Base-by-base conservation (phyloP, 345 rosid species). In the Dipteronia sinensis region DNA sequence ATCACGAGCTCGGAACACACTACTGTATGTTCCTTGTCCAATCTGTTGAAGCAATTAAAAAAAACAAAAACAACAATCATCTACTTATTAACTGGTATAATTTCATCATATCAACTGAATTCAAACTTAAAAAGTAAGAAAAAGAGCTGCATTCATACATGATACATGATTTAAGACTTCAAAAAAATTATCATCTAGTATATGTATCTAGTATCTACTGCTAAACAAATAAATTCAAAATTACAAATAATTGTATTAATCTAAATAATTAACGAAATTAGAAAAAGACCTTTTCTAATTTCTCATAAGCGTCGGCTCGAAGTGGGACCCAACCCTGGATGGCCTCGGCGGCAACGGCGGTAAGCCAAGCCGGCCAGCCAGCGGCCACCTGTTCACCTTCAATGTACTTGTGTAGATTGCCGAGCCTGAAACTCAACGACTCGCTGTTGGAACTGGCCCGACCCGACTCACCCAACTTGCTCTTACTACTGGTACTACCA, bases 351-450 rank as follows among this genome's bases (percentile, higher is more conserved):
- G 98, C 99, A 59, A 92, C 99, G 80, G 95, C 94, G 72, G 91
- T 91, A 22, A 96, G 89, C 99, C 99, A 96, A 49, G 93, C 97
- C 3, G 99, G 99, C 99, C 99, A 96, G 1, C 99, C 99, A 2
- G 98, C 99, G n/a, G 99, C 97, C 75, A 92, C 95, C 68, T 96
- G 98, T 81, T 96, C 98, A 5, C 95, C 91, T 78, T 94, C 97
- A 38, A 91, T 69, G 71, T 91, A 96, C 89, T 84, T 91, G 0
- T 85, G 89, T 76, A 95, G 69, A 80, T 89, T 91, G 82, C 98
- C 87, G 64, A 95, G 75, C 71, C 98, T 84, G 67, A 90, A 91
- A 78, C 98, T 96, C 87, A 89, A 10, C 49, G 98, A 92, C 51
- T 92, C 98, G 58, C 90, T 88, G 42, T 88, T 89, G 61, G 89